Percentiles rank a stretch among this genome's conserved stretches.
phyloP scores from a whole-genome alignment of 805 yeast genomes.

The Yamadazyma phyllophila region DNA sequence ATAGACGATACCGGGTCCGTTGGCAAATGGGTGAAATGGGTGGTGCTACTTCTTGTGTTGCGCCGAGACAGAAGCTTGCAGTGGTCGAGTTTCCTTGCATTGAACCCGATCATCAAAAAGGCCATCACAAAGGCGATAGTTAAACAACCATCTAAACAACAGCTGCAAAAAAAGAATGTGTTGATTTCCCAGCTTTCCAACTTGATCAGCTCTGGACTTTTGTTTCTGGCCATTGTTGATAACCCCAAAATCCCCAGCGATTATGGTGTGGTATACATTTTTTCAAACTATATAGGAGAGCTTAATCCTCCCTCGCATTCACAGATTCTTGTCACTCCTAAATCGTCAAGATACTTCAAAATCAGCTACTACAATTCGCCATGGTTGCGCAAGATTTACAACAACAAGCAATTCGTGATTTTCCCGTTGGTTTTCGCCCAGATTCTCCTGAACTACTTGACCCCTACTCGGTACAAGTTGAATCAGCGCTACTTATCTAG shows the following conservation, averaged over 20 bases:
- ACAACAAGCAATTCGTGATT: constrained; percentile 30
- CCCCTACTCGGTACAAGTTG: constrained; percentile 35
- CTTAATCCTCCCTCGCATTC: constrained; percentile 34
- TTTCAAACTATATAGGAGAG: constrained; percentile 28
- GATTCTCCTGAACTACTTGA: constrained; percentile 38
- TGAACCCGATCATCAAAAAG: constrained; percentile 29
- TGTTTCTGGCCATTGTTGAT: constrained; percentile 22
- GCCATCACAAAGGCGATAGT: constrained; percentile 5
- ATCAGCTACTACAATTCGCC: constrained; percentile 20
- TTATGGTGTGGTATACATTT: constrained; percentile 33
- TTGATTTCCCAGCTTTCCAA: constrained; percentile 9
- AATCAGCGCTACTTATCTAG: constrained; percentile 36
- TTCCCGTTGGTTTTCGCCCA: constrained; percentile 39
- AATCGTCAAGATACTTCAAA: constrained; percentile 24
- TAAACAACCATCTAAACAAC: background rate
- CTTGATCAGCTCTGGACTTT: constrained; percentile 11
- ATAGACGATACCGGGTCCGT: constrained; percentile 12
- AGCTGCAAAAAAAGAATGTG: background rate
- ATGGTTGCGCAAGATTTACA: constrained; percentile 21
- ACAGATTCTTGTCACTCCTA: constrained; percentile 28
- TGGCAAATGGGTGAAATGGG: constrained; percentile 28
- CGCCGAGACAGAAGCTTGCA: constrained; percentile 22
- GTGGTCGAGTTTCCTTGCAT: constrained; percentile 31
- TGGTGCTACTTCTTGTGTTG: constrained; percentile 21
- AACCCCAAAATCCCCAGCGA: constrained; percentile 35